Evolutionary conservation across 2,329 filamentous ascomycete genomes (phyloP).

Genomic region (Venturia asperata): DNA sequence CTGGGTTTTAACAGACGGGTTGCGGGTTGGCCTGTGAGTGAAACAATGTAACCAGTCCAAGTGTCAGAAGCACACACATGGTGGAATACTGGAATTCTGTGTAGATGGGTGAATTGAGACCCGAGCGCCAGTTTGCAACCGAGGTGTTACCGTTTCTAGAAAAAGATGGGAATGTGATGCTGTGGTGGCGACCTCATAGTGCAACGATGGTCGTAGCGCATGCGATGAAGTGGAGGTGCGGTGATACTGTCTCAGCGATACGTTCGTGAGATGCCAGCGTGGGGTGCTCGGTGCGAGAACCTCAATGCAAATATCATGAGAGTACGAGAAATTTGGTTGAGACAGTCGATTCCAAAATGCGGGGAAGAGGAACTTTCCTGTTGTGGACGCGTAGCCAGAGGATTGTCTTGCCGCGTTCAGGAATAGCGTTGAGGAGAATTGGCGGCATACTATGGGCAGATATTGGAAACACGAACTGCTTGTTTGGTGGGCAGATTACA

Average conservation of each 20-base stretch:
- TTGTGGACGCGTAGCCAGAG: neutral
- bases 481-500: constrained; percentile 1
- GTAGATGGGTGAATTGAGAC: neutral
- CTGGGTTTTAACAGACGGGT: neutral
- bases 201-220: neutral
- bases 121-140: neutral
- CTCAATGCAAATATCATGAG: neutral
- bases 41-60: neutral
- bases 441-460: constrained; percentile 2
- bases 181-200: neutral
- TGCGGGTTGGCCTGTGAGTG: neutral
- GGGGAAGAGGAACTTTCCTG: neutral
- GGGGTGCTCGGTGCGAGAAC: neutral
- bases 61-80: neutral
- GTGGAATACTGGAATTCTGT: neutral
- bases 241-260: neutral
- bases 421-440: neutral
- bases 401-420: neutral
- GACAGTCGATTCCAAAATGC: neutral
- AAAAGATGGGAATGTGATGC: neutral
- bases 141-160: neutral
- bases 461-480: neutral
- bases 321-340: neutral
- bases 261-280: neutral
- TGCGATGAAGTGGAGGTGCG: neutral